Evolutionary conservation across 805 yeast genomes (phyloP), one percentile per base, ranked within the genome.

Genomic region (Nakazawaea peltata): DNA sequence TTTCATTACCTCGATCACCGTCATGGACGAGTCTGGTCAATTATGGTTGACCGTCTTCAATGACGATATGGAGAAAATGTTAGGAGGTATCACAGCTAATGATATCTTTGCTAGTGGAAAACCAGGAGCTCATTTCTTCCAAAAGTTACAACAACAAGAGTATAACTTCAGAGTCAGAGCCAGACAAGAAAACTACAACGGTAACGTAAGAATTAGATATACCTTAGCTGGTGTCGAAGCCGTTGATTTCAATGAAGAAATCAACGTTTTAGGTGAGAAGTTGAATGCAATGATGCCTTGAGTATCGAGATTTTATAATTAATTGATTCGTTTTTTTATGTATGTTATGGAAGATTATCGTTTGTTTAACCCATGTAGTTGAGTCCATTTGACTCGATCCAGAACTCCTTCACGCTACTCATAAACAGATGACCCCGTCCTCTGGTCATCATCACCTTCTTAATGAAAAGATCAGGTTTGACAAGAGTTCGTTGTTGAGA

Each of bases 31-130:
- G 45, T 71, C 94, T 4, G 94, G 88, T 15, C 87, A 82, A 54
- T 54, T 87, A 41, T 87, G 96, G 94, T 61, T 84, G 22, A 81
- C 94, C 1, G 63, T 82, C 40, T 92, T 92, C 51, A 95, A 92
- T 55, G 90, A 81, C 13, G 82, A 80, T 43, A 97, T 94, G 1
- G 66, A 65, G 29, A 65, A 67, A 43, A 57, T 92, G 29, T 61
- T 90, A 36, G 84, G 79, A 1, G 66, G 74, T 19, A 61, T 67
- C 34, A 77, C 90, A 0, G 83, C 85, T 13, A 60, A 63, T 28
- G 82, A 76, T 28, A 57, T 87, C 41, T 59, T 64, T 32, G 66
- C 71, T 28, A 67, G 64, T 38, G 44, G 44, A 15, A 48, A 42
- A 9, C 54, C 57, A 7, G 38, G 41, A 24, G 50, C 47, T 13